These are phyloP conservation scores for Hippophae gyantsensis DNA, from an alignment of 306 rosid genomes.

Conservation along the genomic window DNA sequence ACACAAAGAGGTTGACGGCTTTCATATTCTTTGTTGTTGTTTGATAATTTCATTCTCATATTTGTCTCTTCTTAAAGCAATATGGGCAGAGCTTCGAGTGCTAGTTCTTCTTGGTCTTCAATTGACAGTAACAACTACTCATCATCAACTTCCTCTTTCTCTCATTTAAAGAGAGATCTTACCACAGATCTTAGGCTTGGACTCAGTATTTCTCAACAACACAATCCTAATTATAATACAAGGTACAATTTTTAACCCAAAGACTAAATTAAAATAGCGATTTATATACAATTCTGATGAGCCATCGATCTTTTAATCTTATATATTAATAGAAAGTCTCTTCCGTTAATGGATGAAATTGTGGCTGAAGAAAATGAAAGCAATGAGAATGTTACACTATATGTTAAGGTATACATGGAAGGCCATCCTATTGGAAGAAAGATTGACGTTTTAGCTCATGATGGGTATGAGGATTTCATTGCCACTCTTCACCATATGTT, in stretches of 20 bases:
- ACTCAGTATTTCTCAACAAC: slow-evolving; percentile 29
- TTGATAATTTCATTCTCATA: too few species aligned
- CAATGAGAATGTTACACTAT: slow-evolving; percentile 20
- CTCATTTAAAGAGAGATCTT: slow-evolving; percentile 28
- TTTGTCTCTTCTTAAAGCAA: neutral
- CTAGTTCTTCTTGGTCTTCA: slow-evolving; percentile 33
- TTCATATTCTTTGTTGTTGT: too few species aligned
- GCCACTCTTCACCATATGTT: slow-evolving; percentile 65
- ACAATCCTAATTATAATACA: slow-evolving; percentile 8
- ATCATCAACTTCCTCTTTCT: slow-evolving; percentile 4
- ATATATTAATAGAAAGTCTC: too few species aligned
- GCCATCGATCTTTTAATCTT: too few species aligned
- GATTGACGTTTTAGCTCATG: slow-evolving; percentile 53
- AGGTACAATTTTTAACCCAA: slow-evolving; percentile 12
- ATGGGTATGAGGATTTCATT: slow-evolving; percentile 37
- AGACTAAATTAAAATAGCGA: too few species aligned
- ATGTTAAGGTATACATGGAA: slow-evolving; percentile 75
- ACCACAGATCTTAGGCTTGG: slow-evolving; percentile 61
- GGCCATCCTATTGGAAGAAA: slow-evolving; percentile 78
- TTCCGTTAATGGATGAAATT: slow-evolving; percentile 11
- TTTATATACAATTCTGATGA: too few species aligned
- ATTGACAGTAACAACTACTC: slow-evolving; percentile 20
- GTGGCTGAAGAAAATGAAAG: too few species aligned
- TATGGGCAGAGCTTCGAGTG: slow-evolving; percentile 25
- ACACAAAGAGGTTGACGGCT: too few species aligned